phyloP scores from a whole-genome alignment of 495 filamentous ascomycete species.

The Hyaloscypha bicolor region DNA sequence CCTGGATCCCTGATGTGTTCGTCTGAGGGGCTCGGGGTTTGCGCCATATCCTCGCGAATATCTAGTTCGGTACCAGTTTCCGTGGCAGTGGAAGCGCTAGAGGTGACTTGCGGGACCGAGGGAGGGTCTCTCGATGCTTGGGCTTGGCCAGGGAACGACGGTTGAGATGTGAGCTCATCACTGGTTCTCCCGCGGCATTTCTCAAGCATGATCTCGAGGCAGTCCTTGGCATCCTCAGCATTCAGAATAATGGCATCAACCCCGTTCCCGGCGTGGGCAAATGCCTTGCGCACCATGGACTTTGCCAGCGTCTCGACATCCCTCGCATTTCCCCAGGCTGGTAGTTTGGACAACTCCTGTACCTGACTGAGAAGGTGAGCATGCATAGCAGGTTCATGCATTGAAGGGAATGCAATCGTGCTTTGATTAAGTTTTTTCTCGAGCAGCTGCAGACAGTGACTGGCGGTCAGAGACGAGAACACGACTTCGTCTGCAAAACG shows the following conservation, averaged over 20 bases:
- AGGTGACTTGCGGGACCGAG: not conserved
- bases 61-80: not conserved
- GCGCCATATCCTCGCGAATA: not conserved
- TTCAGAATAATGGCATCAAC: constrained; percentile 21
- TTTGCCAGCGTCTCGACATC: constrained; percentile 63
- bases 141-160: not conserved
- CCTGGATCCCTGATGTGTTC: constrained; percentile 50
- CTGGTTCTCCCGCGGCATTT: constrained; percentile 39
- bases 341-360: constrained; percentile 41
- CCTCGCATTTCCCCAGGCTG: constrained; percentile 70
- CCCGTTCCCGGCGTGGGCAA: constrained; percentile 2
- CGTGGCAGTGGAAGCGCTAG: constrained; percentile 2
- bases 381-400: constrained; percentile 37
- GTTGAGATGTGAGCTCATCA: not conserved
- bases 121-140: not conserved
- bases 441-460: constrained; percentile 47
- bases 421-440: constrained; percentile 27
- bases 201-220: constrained; percentile 46
- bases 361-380: constrained; percentile 42
- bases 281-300: constrained; percentile 43
- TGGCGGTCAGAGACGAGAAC: constrained; percentile 44
- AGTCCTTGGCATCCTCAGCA: constrained; percentile 40
- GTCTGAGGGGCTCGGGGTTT: not conserved
- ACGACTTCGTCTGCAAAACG: constrained; percentile 53
- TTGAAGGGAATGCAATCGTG: constrained; percentile 40